phyloP scores from a whole-genome alignment of 2,329 filamentous ascomycete genomes.

The Epichloe brachyelytri region DNA sequence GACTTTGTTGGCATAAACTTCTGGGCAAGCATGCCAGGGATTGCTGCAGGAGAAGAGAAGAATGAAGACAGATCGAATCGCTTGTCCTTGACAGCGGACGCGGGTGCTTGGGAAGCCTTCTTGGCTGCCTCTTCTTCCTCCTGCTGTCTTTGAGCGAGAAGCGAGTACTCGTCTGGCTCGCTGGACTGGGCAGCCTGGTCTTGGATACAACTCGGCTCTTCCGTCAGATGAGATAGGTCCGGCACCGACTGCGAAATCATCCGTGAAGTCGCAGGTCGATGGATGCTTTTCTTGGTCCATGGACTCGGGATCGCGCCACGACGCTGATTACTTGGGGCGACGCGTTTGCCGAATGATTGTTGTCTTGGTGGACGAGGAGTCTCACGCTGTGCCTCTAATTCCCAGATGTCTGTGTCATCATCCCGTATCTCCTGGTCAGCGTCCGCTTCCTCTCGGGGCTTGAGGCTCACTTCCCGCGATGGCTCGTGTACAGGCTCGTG shows the following conservation, averaged over 20 bases:
- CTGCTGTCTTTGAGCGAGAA: conserved; percentile 23
- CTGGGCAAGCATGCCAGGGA: conserved; percentile 21
- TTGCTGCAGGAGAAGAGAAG: conserved; percentile 41
- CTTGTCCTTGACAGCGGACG: conserved; percentile 16
- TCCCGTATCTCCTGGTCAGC: conserved; percentile 14
- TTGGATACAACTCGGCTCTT: conserved; percentile 4
- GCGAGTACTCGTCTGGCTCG: conserved; percentile 30
- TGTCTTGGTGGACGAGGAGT: conserved; percentile 22
- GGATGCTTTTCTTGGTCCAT: conserved; percentile 22
- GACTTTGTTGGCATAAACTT: conserved; percentile 17
- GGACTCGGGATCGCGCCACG: conserved; percentile 23
- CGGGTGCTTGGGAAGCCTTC: conserved; percentile 6
- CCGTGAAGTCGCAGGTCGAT: conserved; percentile 1
- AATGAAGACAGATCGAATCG: conserved; percentile 39
- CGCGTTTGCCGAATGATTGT: conserved; percentile 17
- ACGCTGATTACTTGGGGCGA: conserved; percentile 10
- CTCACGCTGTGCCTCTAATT: conserved; percentile 39
- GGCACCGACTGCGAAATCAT: conserved; percentile 7
- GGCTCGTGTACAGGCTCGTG: conserved; percentile 10
- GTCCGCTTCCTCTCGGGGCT: neutral
- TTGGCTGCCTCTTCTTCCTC: conserved; percentile 8
- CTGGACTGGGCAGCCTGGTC: conserved; percentile 8
- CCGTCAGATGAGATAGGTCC: conserved; percentile 6
- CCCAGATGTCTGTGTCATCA: conserved; percentile 43
- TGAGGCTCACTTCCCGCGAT: neutral